phyloP scores from a whole-genome alignment of 108 stramenopile genomes.

The Mayamaea pseudoterrestris region DNA sequence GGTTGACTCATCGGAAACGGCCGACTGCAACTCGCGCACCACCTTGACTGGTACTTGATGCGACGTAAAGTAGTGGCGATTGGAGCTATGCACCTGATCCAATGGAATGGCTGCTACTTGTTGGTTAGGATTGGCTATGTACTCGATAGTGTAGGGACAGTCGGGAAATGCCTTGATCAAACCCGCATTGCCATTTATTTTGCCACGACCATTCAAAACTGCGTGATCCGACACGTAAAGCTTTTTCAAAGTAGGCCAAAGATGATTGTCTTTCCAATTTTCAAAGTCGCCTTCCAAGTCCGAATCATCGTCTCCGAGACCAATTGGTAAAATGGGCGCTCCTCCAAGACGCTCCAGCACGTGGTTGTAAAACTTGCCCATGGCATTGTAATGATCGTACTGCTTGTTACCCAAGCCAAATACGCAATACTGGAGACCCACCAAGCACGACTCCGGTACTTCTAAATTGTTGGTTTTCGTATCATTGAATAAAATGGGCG shows the following conservation, averaged over 20 bases:
- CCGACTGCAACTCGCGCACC: conserved; percentile 69
- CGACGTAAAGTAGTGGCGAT: conserved; percentile 67
- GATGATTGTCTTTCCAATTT: conserved; percentile 74
- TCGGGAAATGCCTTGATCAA: conserved; percentile 21
- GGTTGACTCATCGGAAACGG: conserved; percentile 71
- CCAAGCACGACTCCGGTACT: conserved; percentile 10
- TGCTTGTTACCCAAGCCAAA: conserved; percentile 97
- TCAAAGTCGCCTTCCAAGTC: conserved; percentile 96
- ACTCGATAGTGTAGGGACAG: conserved; percentile 48
- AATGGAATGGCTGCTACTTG: conserved; percentile 5
- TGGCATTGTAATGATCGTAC: conserved; percentile 96
- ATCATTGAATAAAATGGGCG: conserved; percentile 11
- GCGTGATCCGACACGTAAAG: conserved; percentile 22
- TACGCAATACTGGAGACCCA: conserved; percentile 67
- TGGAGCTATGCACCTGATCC: conserved; percentile 51
- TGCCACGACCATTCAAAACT: conserved; percentile 1
- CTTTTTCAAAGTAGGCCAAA: conserved; percentile 64
- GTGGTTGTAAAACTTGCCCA: conserved; percentile 80
- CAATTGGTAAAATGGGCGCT: conserved; percentile 45
- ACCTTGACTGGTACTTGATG: conserved; percentile 54
- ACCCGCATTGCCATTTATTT: conserved; percentile 2
- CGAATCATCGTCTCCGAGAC: conserved; percentile 92
- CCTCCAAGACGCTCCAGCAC: conserved; percentile 68
- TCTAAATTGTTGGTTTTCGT: conserved; percentile 9
- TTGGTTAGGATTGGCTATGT: conserved; percentile 1